Percentiles rank a stretch among this genome's conserved stretches.
These are phyloP conservation scores for Lichtheimia ornata DNA, from an alignment of 371 early-diverging fungal genomes.

Conservation along the genomic window DNA sequence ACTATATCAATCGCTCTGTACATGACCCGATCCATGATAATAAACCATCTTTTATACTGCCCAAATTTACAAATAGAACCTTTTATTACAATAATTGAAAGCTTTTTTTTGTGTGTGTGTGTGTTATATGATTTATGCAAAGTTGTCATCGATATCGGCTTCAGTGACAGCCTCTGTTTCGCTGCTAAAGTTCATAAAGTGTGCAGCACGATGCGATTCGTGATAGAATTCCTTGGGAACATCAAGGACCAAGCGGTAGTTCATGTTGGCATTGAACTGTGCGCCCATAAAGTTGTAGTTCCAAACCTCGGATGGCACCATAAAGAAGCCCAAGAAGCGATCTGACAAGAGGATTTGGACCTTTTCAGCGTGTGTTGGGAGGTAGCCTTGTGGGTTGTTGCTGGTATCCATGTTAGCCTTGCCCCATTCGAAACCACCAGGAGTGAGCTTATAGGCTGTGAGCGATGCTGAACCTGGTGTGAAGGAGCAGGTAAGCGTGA, in stretches of 20 bases:
- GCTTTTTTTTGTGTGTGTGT: too few species aligned
- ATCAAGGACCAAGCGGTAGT: constrained; percentile 86
- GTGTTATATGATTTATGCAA: constrained; percentile 47
- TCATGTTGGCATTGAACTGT: constrained; percentile 88
- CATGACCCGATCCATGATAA: neutral
- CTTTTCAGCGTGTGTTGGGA: constrained; percentile 89
- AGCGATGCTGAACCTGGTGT: constrained; percentile 97
- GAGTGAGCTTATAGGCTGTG: constrained; percentile 94
- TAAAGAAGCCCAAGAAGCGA: constrained; percentile 95
- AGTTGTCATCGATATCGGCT: constrained; percentile 74
- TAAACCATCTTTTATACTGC: neutral
- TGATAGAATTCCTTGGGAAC: constrained; percentile 97
- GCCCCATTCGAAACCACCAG: constrained; percentile 96
- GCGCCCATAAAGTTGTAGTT: constrained; percentile 95
- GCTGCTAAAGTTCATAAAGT: constrained; percentile 93
- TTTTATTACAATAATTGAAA: neutral
- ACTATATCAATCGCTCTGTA: too few species aligned
- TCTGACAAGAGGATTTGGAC: constrained; percentile 95
- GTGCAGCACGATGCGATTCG: constrained; percentile 92
- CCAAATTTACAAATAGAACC: neutral
- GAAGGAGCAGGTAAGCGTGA: constrained; percentile 91
- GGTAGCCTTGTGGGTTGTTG: constrained; percentile 85
- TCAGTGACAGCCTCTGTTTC: constrained; percentile 73
- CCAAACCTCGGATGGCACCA: constrained; percentile 97
- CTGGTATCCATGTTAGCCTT: constrained; percentile 75